A percentile compares a stretch with the other conserved stretches of the same genome.
Conservation (phyloP, 768 basidiomycete genomes). For the Cytidiella melzeri region DNA sequence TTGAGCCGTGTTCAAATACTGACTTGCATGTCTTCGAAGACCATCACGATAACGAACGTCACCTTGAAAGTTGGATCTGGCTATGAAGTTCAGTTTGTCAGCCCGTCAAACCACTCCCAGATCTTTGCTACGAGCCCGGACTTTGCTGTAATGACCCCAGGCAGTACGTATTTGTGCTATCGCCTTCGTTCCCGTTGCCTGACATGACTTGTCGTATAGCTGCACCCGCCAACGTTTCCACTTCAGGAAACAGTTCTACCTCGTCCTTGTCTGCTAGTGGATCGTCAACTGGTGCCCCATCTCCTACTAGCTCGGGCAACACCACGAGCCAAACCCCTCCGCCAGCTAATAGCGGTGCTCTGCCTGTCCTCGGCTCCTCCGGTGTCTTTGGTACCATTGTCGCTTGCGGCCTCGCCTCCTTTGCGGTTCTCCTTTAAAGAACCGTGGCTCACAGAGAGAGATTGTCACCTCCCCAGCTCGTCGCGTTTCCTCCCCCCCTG, state of each 20-base stretch:
- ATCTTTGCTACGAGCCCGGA: conserved; percentile 27
- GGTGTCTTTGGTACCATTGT: conserved; percentile 17
- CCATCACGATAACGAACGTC: conserved; percentile 30
- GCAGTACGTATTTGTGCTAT: conserved; percentile 26
- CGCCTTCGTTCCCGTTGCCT: background rate
- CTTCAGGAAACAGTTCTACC: conserved; percentile 7
- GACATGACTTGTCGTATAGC: conserved; percentile 8
- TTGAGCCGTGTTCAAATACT: background rate
- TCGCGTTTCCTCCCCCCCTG: too few relatives aligned
- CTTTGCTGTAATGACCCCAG: conserved; percentile 32
- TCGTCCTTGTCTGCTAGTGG: conserved; percentile 11
- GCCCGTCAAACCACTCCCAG: conserved; percentile 25
- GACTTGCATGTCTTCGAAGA: too few relatives aligned
- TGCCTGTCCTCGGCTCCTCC: conserved; percentile 3
- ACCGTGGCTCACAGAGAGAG: too few relatives aligned
- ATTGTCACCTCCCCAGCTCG: too few relatives aligned
- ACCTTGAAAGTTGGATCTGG: conserved; percentile 23
- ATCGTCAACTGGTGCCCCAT: background rate
- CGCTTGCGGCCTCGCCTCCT: conserved; percentile 18
- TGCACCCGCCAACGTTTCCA: conserved; percentile 14
- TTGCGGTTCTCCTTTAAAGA: conserved; percentile 18
- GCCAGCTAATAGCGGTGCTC: conserved; percentile 5
- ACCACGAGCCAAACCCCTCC: background rate
- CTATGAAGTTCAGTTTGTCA: conserved; percentile 33
- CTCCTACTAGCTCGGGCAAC: background rate